A percentile compares a stretch with the other conserved stretches of the same genome.
These are phyloP conservation scores for Elongisporangium undulatum DNA, from an alignment of 352 stramenopile genomes.

Conservation along the genomic window DNA sequence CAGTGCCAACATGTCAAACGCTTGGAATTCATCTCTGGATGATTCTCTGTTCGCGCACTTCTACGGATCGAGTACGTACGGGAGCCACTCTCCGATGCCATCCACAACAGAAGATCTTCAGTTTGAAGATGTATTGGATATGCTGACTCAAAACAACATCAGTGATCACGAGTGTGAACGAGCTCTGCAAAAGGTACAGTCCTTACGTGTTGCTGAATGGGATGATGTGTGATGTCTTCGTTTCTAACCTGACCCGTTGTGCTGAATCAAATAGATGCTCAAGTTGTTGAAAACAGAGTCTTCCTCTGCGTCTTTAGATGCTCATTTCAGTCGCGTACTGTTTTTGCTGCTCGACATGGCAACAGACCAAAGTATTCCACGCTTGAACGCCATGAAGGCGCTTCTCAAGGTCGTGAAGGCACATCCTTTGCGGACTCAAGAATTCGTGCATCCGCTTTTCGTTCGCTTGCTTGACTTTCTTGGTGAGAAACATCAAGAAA, in stretches of 20 bases:
- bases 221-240: background rate
- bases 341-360: conserved; percentile 37
- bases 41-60: background rate
- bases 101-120: conserved; percentile 10
- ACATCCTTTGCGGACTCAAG: conserved; percentile 33
- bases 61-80: background rate
- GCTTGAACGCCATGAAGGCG: conserved; percentile 44
- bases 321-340: conserved; percentile 36
- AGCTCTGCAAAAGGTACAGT: conserved; percentile 44
- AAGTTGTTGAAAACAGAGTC: conserved; percentile 19
- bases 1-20: background rate
- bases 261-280: conserved; percentile 18
- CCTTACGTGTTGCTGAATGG: background rate
- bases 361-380: conserved; percentile 24
- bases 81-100: background rate
- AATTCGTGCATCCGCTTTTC: conserved; percentile 58
- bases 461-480: conserved; percentile 47
- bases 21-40: background rate
- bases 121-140: conserved; percentile 40
- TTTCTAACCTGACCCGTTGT: conserved; percentile 4
- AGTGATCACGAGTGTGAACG: conserved; percentile 27
- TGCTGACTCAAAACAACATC: conserved; percentile 46
- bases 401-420: conserved; percentile 36
- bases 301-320: conserved; percentile 26
- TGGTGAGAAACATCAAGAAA: conserved; percentile 31